Conservation (phyloP, 2,329 filamentous ascomycete species). For the Podosphaera aphanis region DNA sequence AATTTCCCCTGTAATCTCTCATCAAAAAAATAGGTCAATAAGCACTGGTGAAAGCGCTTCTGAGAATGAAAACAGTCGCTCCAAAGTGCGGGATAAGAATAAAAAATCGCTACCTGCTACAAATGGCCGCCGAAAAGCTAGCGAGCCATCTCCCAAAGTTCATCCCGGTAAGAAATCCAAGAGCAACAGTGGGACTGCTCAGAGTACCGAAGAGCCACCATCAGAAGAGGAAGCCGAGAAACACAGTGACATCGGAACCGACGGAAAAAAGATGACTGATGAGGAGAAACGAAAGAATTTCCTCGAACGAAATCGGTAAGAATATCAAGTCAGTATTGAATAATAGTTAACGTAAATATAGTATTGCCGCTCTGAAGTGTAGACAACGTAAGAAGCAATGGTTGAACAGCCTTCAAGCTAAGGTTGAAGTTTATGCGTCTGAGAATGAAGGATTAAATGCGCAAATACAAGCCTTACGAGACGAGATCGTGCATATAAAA, state of each 20-base stretch:
- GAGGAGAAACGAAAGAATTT: constrained; percentile 98
- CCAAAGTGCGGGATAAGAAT: constrained; percentile 39
- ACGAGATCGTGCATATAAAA: constrained; percentile 89
- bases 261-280: constrained; percentile 78
- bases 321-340: not conserved
- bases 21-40: constrained; percentile 21
- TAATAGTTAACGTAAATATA: constrained; percentile 17
- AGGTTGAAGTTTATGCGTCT: constrained; percentile 76
- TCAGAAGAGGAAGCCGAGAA: constrained; percentile 24
- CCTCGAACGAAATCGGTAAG: constrained; percentile 80
- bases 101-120: constrained; percentile 25
- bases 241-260: constrained; percentile 33
- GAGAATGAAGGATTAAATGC: constrained; percentile 76
- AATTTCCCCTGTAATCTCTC: constrained; percentile 26
- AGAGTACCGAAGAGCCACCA: constrained; percentile 14
- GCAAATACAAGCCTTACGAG: constrained; percentile 63
- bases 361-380: constrained; percentile 88
- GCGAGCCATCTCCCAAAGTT: constrained; percentile 40
- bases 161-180: constrained; percentile 52
- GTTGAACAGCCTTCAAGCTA: constrained; percentile 80
- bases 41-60: constrained; percentile 28
- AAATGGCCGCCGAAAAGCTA: constrained; percentile 57
- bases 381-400: constrained; percentile 97
- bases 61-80: constrained; percentile 49
- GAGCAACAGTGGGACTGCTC: constrained; percentile 22